Conservation (phyloP, 345 rosid species). For the Streptanthus diversifolius region DNA sequence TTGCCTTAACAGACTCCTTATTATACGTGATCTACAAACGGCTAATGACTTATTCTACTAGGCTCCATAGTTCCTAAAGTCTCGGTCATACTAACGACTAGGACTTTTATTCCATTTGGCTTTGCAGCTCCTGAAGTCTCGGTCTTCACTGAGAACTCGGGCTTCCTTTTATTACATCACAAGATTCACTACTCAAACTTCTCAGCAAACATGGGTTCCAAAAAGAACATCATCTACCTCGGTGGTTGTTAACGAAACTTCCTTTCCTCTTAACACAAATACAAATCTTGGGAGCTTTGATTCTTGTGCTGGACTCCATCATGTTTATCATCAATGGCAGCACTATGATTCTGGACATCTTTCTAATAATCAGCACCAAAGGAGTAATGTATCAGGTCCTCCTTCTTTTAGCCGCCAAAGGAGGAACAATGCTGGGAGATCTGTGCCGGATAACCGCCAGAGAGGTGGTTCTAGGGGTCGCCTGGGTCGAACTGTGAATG, state of each 20-base stretch:
- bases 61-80: no score
- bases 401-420: slow-evolving; percentile 30
- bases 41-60: no score
- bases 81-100: no score
- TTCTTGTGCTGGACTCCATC: not conserved
- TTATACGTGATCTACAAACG: no score
- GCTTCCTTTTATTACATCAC: no score
- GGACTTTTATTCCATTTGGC: no score
- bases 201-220: slow-evolving; percentile 66
- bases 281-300: slow-evolving; percentile 11
- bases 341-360: not conserved
- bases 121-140: no score
- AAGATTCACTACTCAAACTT: slow-evolving; percentile 36
- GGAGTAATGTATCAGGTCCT: not conserved
- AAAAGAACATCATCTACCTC: slow-evolving; percentile 45
- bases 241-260: slow-evolving; percentile 9
- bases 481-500: slow-evolving; percentile 24
- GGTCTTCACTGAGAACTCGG: no score
- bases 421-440: slow-evolving; percentile 29
- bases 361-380: not conserved
- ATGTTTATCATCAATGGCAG: slow-evolving; percentile 5
- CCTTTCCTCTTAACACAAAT: not conserved
- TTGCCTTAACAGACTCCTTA: no score
- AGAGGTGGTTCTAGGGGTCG: slow-evolving; percentile 35
- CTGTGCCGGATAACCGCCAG: slow-evolving; percentile 22